Evolutionary conservation across 2,329 filamentous ascomycete genomes (phyloP), one percentile per base, ranked within the genome.

Genomic region (Colletotrichum orchidophilum): DNA sequence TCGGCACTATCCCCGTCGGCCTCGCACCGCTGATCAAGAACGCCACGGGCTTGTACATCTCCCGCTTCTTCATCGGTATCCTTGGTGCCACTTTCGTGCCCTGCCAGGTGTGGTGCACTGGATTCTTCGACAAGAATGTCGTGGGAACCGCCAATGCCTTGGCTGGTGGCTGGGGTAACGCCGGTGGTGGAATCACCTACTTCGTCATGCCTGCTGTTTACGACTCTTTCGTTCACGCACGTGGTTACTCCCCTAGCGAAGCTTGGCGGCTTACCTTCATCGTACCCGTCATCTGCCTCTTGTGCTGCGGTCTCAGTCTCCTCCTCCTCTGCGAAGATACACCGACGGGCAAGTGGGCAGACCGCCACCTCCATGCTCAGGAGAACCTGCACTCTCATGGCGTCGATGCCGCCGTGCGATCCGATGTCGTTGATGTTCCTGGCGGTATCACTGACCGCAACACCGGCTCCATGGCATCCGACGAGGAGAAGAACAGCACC

Each of bases 151-250:
- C 94, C 72, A 98, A 97, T 78, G 93, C 94, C 3, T 82, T 97
- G 21, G 92, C 94, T 1, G 95, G 91, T 52, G 95, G 95, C 15
- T 92, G 93, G 84, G 95, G 95, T 62, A 97, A 97, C 76, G 89
- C 94, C 29, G 95, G 95, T 70, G 95, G 95, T 73, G 95, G 95
- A 66, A 93, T 97, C 75, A 97, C 95, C 2, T 97, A 97, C 83
- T 97, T 97, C 80, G 89, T 96, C 76, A 97, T 97, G 94, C 95
- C 95, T 2, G 94, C 94, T 5, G 91, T 97, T 68, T 96, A 92
- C 81, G 92, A 97, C 80, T 93, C 93, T 0, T 85, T 97, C 26
- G 88, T 93, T 26, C 77, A 82, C 7, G 77, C 86, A 1, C 86
- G 86, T 59, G 89, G 90, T 7, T 84, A 96, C 65, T 83, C 86